Conservation (phyloP, 2,329 filamentous ascomycete species). For the Aspergillus piperis region DNA sequence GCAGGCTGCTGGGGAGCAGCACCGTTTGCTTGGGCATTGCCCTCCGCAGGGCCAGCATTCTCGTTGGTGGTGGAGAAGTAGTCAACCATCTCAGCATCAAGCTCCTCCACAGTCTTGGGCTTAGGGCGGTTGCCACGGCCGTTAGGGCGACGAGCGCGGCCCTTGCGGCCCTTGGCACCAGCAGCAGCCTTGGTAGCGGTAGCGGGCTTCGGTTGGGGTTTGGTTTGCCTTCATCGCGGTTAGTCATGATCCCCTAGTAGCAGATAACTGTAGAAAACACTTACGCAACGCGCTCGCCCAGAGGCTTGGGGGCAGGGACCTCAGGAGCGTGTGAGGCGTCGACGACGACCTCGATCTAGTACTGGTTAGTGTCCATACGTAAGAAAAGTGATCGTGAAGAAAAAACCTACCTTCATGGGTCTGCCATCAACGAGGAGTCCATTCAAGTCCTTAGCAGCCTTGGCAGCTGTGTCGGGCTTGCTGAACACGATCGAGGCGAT, state of each 20-base stretch:
- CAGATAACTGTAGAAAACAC: conserved; percentile 21
- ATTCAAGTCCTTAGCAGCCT: conserved; percentile 81
- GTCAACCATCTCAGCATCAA: conserved; percentile 96
- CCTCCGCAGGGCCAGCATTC: conserved; percentile 41
- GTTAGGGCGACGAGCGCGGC: conserved; percentile 52
- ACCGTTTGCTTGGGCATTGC: conserved; percentile 48
- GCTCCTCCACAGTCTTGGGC: conserved; percentile 88
- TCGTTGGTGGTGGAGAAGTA: conserved; percentile 65
- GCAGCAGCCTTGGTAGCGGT: conserved; percentile 70
- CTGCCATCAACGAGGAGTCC: conserved; percentile 86
- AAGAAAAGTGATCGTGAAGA: no score
- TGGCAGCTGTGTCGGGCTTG: conserved; percentile 77
- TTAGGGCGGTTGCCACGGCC: conserved; percentile 67
- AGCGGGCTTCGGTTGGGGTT: conserved; percentile 79
- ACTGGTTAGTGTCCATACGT: conserved; percentile 18
- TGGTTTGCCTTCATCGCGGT: conserved; percentile 54
- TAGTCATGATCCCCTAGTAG: conserved; percentile 17
- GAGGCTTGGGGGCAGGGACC: conserved; percentile 67
- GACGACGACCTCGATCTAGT: conserved; percentile 85
- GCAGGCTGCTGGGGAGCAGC: conserved; percentile 49
- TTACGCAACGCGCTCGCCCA: conserved; percentile 82
- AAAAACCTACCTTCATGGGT: conserved; percentile 75
- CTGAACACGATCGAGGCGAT: conserved; percentile 86
- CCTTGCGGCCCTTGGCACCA: conserved; percentile 47
- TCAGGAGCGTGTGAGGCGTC: conserved; percentile 71